Percentiles rank a stretch among this genome's conserved stretches.
Conservation (phyloP, 2,329 filamentous ascomycete genomes). For the Penicillium nordicum region DNA sequence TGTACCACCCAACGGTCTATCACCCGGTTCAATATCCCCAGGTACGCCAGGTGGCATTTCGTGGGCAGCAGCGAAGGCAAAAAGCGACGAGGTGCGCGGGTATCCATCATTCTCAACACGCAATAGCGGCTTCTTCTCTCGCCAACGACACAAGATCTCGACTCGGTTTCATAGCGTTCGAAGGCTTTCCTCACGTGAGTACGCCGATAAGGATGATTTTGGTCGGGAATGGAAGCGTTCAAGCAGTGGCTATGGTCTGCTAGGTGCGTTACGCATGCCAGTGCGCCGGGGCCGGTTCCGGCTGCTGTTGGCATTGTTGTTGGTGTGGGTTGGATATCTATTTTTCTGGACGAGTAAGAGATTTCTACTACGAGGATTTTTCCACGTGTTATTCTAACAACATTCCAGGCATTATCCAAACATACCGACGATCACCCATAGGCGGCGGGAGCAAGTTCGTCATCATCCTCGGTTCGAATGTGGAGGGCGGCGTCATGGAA, state of each 20-base stretch:
- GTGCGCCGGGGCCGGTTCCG: constrained; percentile 65
- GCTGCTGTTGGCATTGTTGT: constrained; percentile 55
- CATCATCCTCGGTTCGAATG: constrained; percentile 87
- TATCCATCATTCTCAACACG: constrained; percentile 77
- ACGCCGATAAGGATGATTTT: constrained; percentile 71
- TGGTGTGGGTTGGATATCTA: constrained; percentile 61
- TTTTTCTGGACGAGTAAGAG: constrained; percentile 73
- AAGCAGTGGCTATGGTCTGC: constrained; percentile 29
- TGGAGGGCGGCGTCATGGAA: constrained; percentile 96
- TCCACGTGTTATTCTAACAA: constrained; percentile 31
- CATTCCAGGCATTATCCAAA: constrained; percentile 49
- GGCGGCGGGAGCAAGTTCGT: constrained; percentile 90
- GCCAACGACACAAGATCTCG: constrained; percentile 77
- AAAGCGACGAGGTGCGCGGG: constrained; percentile 67
- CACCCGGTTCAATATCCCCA: constrained; percentile 24
- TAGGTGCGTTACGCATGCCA: constrained; percentile 44
- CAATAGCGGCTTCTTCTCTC: constrained; percentile 81
- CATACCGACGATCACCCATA: constrained; percentile 69
- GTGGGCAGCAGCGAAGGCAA: constrained; percentile 80
- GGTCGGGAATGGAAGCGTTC: constrained; percentile 51
- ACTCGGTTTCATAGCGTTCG: constrained; percentile 73
- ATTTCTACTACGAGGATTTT: constrained; percentile 10
- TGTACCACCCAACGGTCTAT: constrained; percentile 56
- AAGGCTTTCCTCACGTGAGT: constrained; percentile 41
- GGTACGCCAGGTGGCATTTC: constrained; percentile 50